Conservation (phyloP, 1,139 yeast genomes). For the Martiniozyma asiatica region DNA sequence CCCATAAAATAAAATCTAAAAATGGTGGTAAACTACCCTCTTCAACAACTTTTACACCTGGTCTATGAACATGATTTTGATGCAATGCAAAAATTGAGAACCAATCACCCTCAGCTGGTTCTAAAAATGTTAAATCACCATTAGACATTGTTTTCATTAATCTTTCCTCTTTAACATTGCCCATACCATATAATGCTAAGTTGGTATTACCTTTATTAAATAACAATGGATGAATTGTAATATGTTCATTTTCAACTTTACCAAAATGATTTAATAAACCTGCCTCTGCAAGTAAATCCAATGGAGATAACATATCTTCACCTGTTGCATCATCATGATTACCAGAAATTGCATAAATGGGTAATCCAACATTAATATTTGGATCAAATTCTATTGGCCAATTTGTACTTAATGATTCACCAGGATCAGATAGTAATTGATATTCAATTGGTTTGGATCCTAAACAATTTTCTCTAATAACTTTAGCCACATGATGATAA, state of each 20-base stretch:
- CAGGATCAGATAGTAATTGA: conserved; percentile 73
- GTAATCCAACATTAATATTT: conserved; percentile 79
- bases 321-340: conserved; percentile 98
- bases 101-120: conserved; percentile 62
- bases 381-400: conserved; percentile 90
- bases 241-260: conserved; percentile 66
- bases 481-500: conserved; percentile 68
- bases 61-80: conserved; percentile 72
- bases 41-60: conserved; percentile 73
- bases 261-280: conserved; percentile 91
- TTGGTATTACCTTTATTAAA: conserved; percentile 74
- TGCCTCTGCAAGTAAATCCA: conserved; percentile 70
- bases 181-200: conserved; percentile 79
- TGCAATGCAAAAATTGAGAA: conserved; percentile 84
- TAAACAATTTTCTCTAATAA: conserved; percentile 61
- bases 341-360: conserved; percentile 88
- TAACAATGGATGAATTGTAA: conserved; percentile 66
- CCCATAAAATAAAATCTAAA: conserved; percentile 82
- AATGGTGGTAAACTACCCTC: conserved; percentile 75
- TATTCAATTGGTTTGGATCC: conserved; percentile 85
- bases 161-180: conserved; percentile 83
- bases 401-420: conserved; percentile 41
- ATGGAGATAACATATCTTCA: conserved; percentile 70
- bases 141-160: conserved; percentile 72
- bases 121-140: conserved; percentile 64